Conservation (phyloP, 805 yeast genomes). For the Ogataea kodamae region DNA sequence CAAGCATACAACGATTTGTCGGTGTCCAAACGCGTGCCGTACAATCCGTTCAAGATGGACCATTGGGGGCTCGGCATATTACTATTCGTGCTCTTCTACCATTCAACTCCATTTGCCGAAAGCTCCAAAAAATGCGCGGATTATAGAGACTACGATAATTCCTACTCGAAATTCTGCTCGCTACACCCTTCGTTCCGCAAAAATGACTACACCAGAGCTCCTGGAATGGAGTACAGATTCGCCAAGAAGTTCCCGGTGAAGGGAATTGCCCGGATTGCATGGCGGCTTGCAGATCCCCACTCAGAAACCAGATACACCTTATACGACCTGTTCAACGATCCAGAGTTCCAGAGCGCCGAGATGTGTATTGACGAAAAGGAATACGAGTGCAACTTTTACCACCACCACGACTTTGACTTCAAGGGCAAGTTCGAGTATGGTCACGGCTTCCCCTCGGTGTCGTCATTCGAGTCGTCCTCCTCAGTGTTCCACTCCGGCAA, state of each 20-base stretch:
- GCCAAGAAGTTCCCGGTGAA: constrained; percentile 59
- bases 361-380: constrained; percentile 55
- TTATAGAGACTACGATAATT: constrained; percentile 53
- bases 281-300: constrained; percentile 73
- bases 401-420: constrained; percentile 19
- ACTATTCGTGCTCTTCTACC: constrained; percentile 57
- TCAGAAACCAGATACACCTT: constrained; percentile 55
- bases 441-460: constrained; percentile 14
- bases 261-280: constrained; percentile 69
- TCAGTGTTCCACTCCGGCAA: constrained; percentile 1
- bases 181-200: constrained; percentile 43
- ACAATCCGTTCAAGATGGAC: constrained; percentile 70
- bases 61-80: constrained; percentile 74
- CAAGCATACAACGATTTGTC: constrained; percentile 45
- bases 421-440: constrained; percentile 24
- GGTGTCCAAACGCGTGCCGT: constrained; percentile 34
- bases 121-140: constrained; percentile 43
- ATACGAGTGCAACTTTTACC: constrained; percentile 27
- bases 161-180: constrained; percentile 36
- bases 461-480: constrained; percentile 9
- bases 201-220: constrained; percentile 48
- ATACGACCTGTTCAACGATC: constrained; percentile 56
- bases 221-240: constrained; percentile 69
- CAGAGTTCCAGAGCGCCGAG: constrained; percentile 62
- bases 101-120: constrained; percentile 57